These are phyloP conservation scores for Penicillium steckii DNA, from an alignment of 495 filamentous ascomycete genomes.

Conservation along the genomic window DNA sequence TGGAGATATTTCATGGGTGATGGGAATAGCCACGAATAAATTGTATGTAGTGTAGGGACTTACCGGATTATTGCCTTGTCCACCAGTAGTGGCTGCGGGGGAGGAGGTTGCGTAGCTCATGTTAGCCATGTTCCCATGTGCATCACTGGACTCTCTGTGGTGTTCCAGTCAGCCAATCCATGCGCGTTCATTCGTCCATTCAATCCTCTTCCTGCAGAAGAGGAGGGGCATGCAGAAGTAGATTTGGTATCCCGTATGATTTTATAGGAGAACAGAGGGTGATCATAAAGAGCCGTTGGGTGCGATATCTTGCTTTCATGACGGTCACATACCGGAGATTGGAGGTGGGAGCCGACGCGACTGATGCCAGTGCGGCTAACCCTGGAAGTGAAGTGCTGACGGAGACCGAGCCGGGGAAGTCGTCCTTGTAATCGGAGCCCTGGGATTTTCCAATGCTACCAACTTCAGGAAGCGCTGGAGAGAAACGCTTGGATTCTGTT, in stretches of 20 bases:
- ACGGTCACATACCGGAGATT: constrained; percentile 62
- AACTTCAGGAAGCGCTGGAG: constrained; percentile 20
- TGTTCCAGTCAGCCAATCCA: constrained; percentile 30
- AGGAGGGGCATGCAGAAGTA: constrained; percentile 1
- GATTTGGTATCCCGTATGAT: neutral
- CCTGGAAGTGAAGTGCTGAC: constrained; percentile 34
- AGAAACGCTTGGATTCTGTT: constrained; percentile 13
- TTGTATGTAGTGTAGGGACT: constrained; percentile 35
- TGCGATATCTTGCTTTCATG: neutral
- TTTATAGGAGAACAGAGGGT: neutral
- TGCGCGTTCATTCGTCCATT: constrained; percentile 12
- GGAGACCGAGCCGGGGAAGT: constrained; percentile 19
- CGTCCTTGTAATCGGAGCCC: constrained; percentile 16
- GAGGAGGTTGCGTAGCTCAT: constrained; percentile 64
- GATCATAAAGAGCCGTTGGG: neutral
- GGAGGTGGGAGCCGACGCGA: constrained; percentile 59
- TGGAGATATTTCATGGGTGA: too few relatives aligned
- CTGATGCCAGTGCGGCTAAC: constrained; percentile 58
- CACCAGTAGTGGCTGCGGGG: constrained; percentile 65
- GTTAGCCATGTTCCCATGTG: constrained; percentile 51
- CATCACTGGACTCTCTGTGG: constrained; percentile 51
- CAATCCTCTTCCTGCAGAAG: constrained; percentile 4
- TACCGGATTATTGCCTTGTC: constrained; percentile 65
- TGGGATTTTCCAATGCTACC: constrained; percentile 20
- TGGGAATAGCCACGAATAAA: too few relatives aligned